These are phyloP conservation scores for Fomitopsis schrenkii DNA, from an alignment of 1,284 basidiomycete genomes.

Conservation along the genomic window DNA sequence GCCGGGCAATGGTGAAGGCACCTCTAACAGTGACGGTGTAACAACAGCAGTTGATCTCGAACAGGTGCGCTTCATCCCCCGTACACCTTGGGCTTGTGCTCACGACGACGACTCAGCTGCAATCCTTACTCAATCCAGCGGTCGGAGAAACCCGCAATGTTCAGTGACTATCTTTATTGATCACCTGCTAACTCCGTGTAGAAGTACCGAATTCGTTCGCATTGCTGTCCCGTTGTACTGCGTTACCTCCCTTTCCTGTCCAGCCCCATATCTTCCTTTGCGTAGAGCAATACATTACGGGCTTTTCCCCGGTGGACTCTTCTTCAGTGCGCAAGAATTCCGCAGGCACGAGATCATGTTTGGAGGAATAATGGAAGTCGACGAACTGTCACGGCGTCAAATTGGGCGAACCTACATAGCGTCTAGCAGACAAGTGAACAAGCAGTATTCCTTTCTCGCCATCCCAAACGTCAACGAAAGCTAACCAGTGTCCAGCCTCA, in stretches of 20 bases:
- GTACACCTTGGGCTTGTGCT: background rate
- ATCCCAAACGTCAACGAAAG: no score
- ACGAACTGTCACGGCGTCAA: no score
- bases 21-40: background rate
- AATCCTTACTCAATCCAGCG: conserved; percentile 10
- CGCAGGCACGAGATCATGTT: no score
- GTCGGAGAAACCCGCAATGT: conserved; percentile 5
- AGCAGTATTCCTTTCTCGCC: no score
- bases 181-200: background rate
- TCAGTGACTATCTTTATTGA: background rate
- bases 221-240: conserved; percentile 3
- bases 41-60: conserved; percentile 10
- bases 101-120: conserved; percentile 3
- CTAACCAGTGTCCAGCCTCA: no score
- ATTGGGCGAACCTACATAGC: no score
- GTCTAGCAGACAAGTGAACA: no score
- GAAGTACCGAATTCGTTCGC: background rate
- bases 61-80: conserved; percentile 3
- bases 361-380: no score
- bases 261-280: no score
- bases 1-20: background rate
- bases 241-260: background rate
- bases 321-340: no score
- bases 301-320: no score
- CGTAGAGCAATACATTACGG: no score